phyloP scores from a whole-genome alignment of 1,284 basidiomycete species.

The Papiliotrema fonsecae region DNA sequence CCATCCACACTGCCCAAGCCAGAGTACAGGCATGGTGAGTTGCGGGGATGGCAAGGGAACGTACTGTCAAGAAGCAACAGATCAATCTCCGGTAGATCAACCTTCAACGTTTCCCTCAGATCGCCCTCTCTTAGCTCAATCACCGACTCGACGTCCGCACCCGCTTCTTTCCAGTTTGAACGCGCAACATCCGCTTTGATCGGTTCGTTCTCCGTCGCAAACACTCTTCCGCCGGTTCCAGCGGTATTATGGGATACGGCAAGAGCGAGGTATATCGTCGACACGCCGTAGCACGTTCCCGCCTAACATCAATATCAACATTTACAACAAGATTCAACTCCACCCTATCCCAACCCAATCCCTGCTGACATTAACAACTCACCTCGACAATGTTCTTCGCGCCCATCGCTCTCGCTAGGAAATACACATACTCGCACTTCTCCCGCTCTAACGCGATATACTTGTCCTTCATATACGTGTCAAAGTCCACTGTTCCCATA shows the following conservation, averaged over 20 bases:
- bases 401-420: slow-evolving; percentile 12
- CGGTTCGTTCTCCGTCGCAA: slow-evolving; percentile 30
- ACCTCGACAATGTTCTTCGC: slow-evolving; percentile 26
- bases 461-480: slow-evolving; percentile 23
- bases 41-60: slow-evolving; percentile 3
- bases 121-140: slow-evolving; percentile 35
- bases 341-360: too few species aligned
- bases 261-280: slow-evolving; percentile 33
- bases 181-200: slow-evolving; percentile 18
- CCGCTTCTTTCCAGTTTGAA: slow-evolving; percentile 20
- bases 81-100: slow-evolving; percentile 19
- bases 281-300: slow-evolving; percentile 32
- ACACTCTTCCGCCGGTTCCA: slow-evolving; percentile 14
- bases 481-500: slow-evolving; percentile 10
- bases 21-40: too few species aligned
- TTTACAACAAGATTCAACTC: too few species aligned
- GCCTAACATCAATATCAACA: slow-evolving; percentile 14
- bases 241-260: slow-evolving; percentile 17
- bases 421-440: slow-evolving; percentile 31
- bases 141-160: slow-evolving; percentile 10
- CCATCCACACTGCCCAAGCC: too few species aligned
- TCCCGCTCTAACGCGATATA: slow-evolving; percentile 33
- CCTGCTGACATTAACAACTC: slow-evolving; percentile 14
- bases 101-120: slow-evolving; percentile 25
- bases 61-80: slow-evolving; percentile 30